These are phyloP conservation scores for Entonaema liquescens DNA, from an alignment of 495 filamentous ascomycete species.

Conservation along the genomic window DNA sequence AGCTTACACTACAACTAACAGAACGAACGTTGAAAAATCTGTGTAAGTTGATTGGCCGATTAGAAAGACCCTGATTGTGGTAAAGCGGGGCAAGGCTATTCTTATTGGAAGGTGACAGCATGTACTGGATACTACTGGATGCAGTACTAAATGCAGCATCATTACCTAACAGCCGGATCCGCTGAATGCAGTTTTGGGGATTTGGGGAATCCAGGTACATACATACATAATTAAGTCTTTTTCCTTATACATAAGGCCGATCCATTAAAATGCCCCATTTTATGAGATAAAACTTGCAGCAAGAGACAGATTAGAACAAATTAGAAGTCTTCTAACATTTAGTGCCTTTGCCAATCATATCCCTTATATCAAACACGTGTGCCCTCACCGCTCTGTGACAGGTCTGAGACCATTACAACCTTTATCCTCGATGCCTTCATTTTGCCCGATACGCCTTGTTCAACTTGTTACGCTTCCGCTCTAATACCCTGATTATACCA, in stretches of 20 bases:
- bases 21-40: background rate
- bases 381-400: constrained; percentile 34
- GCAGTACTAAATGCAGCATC: no score
- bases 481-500: background rate
- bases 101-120: constrained; percentile 10
- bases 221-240: background rate
- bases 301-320: background rate
- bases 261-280: background rate
- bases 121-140: background rate
- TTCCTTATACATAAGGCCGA: background rate
- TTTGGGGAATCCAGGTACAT: background rate
- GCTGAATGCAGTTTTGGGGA: background rate
- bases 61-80: constrained; percentile 12
- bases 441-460: constrained; percentile 1
- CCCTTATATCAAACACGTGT: constrained; percentile 29
- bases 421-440: constrained; percentile 23
- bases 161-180: constrained; percentile 33
- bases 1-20: constrained; percentile 7
- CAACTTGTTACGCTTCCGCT: background rate
- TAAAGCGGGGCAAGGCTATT: background rate
- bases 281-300: constrained; percentile 19
- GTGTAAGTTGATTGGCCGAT: constrained; percentile 31
- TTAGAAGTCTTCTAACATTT: background rate
- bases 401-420: constrained; percentile 16
- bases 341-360: constrained; percentile 26